Evolutionary conservation across 1,284 basidiomycete species (phyloP).

Genomic region (Papiliotrema flavescens): DNA sequence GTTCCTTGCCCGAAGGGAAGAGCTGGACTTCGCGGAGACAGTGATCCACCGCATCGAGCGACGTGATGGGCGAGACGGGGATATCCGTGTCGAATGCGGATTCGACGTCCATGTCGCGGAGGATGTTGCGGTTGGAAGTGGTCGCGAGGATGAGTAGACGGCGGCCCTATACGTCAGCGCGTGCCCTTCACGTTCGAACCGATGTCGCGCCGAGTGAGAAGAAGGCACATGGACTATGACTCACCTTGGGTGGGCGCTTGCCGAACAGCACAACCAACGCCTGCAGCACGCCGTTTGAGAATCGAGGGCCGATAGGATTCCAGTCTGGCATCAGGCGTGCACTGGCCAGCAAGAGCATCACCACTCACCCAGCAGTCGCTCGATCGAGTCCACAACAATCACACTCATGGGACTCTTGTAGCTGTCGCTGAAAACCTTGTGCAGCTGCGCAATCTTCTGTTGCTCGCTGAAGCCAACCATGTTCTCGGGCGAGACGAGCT

Average conservation of each 20-base stretch:
- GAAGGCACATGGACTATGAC: slow-evolving; percentile 10
- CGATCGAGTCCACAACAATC: slow-evolving; percentile 92
- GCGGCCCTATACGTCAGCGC: slow-evolving; percentile 62
- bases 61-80: slow-evolving; percentile 75
- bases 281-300: slow-evolving; percentile 92
- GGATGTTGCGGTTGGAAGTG: slow-evolving; percentile 79
- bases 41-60: slow-evolving; percentile 66
- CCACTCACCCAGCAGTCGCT: slow-evolving; percentile 73
- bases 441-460: slow-evolving; percentile 88
- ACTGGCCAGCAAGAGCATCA: no score
- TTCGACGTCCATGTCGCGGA: slow-evolving; percentile 83
- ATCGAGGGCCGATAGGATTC: slow-evolving; percentile 96
- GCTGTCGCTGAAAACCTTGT: slow-evolving; percentile 91
- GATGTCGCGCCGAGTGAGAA: no score
- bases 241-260: slow-evolving; percentile 86
- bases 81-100: slow-evolving; percentile 89
- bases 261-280: slow-evolving; percentile 84
- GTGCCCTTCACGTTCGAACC: no score
- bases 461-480: slow-evolving; percentile 94
- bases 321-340: slow-evolving; percentile 61
- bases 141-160: slow-evolving; percentile 91
- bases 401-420: slow-evolving; percentile 97
- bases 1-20: slow-evolving; percentile 63
- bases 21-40: slow-evolving; percentile 81
- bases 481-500: slow-evolving; percentile 90